Evolutionary conservation across 768 basidiomycete species (phyloP).

Genomic region (Filobasidium floriforme): DNA sequence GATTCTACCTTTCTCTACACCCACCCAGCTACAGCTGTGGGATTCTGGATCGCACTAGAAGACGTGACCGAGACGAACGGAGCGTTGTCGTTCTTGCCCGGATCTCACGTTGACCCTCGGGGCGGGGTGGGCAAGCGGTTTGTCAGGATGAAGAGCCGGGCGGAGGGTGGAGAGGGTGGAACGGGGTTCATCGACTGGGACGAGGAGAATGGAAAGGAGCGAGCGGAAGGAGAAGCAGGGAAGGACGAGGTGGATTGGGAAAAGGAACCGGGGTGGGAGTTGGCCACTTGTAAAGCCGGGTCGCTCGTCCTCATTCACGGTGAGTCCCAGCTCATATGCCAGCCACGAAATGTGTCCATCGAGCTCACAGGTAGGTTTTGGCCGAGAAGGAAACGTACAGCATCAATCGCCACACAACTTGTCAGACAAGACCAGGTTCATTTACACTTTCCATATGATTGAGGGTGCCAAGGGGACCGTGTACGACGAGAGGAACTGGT

Average conservation of each 20-base stretch:
- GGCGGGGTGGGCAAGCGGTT: conserved; percentile 74
- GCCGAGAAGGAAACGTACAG: conserved; percentile 60
- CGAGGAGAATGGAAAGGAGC: conserved; percentile 27
- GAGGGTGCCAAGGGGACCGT: conserved; percentile 49
- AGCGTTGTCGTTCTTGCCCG: conserved; percentile 53
- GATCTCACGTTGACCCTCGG: conserved; percentile 62
- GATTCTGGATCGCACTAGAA: conserved; percentile 95
- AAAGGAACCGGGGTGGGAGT: conserved; percentile 36
- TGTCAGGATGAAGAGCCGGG: conserved; percentile 52
- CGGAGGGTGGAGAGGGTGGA: conserved; percentile 48
- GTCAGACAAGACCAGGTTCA: conserved; percentile 65
- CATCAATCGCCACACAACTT: conserved; percentile 87
- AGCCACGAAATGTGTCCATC: too few species aligned
- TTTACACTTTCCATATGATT: conserved; percentile 85
- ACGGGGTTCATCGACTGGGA: conserved; percentile 59
- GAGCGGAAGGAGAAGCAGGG: conserved; percentile 12
- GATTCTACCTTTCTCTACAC: conserved; percentile 85
- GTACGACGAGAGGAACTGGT: conserved; percentile 86
- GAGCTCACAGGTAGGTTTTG: too few species aligned
- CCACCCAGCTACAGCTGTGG: conserved; percentile 79
- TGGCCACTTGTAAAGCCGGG: conserved; percentile 50
- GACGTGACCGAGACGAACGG: conserved; percentile 57
- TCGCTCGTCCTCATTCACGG: conserved; percentile 93
- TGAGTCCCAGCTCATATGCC: too few species aligned
- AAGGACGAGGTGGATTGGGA: conserved; percentile 35